Percentiles rank a stretch among this genome's conserved stretches.
phyloP scores from a whole-genome alignment of 768 basidiomycete genomes.

The Rhizopogon salebrosus region DNA sequence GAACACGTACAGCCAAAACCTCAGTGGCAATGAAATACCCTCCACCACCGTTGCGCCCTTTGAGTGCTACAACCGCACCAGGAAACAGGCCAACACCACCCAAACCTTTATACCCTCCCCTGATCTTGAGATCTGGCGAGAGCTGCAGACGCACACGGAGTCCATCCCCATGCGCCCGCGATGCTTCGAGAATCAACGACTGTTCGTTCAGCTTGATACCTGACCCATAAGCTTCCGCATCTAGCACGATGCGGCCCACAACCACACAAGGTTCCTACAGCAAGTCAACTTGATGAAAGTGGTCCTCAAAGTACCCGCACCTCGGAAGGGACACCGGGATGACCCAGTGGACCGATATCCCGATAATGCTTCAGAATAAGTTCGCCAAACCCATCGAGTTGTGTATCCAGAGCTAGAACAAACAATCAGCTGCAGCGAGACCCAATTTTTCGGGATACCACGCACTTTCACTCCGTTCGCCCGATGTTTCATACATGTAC shows the following conservation, averaged over 20 bases:
- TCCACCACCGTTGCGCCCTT: constrained; percentile 88
- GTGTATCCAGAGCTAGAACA: constrained; percentile 67
- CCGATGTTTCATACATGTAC: constrained; percentile 93
- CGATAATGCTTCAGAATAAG: constrained; percentile 63
- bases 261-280: constrained; percentile 58
- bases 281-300: constrained; percentile 1
- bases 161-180: constrained; percentile 66
- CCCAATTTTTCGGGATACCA: constrained; percentile 3
- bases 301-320: constrained; percentile 22
- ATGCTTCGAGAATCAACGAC: constrained; percentile 77
- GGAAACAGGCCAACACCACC: constrained; percentile 78
- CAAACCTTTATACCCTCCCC: constrained; percentile 56
- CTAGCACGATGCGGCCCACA: constrained; percentile 71
- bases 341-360: constrained; percentile 66
- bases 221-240: constrained; percentile 52
- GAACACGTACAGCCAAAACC: constrained; percentile 55
- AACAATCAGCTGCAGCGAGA: neutral
- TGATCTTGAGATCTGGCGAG: constrained; percentile 56
- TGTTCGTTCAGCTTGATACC: constrained; percentile 68
- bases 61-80: constrained; percentile 80
- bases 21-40: constrained; percentile 83
- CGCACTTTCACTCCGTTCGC: constrained; percentile 76
- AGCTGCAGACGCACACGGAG: constrained; percentile 70
- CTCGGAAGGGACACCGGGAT: constrained; percentile 60
- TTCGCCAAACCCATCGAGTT: constrained; percentile 84